Conservation (phyloP, 2,329 filamentous ascomycete species). For the Claviceps cyperi region DNA sequence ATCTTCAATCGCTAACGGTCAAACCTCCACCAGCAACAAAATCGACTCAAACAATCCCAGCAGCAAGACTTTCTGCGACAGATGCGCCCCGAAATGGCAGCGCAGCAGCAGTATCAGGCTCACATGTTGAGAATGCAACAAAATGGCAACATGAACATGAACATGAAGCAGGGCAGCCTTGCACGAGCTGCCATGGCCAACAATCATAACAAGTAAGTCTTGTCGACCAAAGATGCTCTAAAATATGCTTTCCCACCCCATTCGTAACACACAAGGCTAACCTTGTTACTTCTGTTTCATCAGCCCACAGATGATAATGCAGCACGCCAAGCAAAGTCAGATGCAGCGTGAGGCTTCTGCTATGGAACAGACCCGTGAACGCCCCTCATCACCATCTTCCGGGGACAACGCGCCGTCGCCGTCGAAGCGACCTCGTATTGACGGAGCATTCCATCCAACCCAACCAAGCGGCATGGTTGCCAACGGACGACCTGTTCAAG, state of each 20-base stretch:
- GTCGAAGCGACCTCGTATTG: slow-evolving; percentile 74
- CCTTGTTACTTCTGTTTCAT: background rate
- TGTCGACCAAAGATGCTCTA: background rate
- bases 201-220: slow-evolving; percentile 54
- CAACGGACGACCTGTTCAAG: slow-evolving; percentile 56
- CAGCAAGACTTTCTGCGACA: slow-evolving; percentile 62
- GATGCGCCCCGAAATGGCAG: slow-evolving; percentile 47
- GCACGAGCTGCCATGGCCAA: slow-evolving; percentile 68
- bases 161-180: slow-evolving; percentile 45
- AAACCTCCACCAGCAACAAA: slow-evolving; percentile 38
- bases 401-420: slow-evolving; percentile 84
- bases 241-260: background rate
- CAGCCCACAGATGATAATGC: slow-evolving; percentile 59
- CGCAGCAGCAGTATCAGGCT: slow-evolving; percentile 41
- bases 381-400: slow-evolving; percentile 67
- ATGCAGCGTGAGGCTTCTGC: slow-evolving; percentile 82
- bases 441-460: slow-evolving; percentile 58
- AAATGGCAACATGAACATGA: slow-evolving; percentile 44
- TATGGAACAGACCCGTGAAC: slow-evolving; percentile 70
- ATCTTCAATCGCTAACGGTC: background rate
- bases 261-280: background rate
- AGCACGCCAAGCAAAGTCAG: slow-evolving; percentile 57
- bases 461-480: slow-evolving; percentile 52
- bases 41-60: slow-evolving; percentile 53
- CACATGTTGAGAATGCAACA: slow-evolving; percentile 53